phyloP scores from a whole-genome alignment of 1,139 yeast species.

The Saccharomycopsis crataegensis region DNA sequence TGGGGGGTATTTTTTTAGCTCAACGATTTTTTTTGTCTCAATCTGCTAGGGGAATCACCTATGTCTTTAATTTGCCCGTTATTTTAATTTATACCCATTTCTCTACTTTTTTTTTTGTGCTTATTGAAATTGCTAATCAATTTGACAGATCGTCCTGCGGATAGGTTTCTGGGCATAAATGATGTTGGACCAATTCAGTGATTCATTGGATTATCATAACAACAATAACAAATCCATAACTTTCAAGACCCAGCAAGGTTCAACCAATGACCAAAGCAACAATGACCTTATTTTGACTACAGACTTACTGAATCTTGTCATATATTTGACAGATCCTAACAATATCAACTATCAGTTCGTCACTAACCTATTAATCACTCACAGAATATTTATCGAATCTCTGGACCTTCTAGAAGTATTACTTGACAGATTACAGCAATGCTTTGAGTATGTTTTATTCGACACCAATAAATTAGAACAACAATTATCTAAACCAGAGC shows the following conservation, averaged over 20 bases:
- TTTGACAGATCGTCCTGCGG: too few species aligned
- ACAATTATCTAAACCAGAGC: slow-evolving; percentile 1
- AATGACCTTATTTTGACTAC: background rate
- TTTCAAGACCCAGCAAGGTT: background rate
- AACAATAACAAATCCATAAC: background rate
- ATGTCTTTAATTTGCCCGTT: too few species aligned
- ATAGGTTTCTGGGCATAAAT: too few species aligned
- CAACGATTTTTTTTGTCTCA: too few species aligned
- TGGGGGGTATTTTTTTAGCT: too few species aligned
- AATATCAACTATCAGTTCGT: slow-evolving; percentile 70
- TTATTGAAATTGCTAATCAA: too few species aligned
- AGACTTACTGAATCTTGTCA: slow-evolving; percentile 34
- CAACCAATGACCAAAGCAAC: background rate
- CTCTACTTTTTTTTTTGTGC: too few species aligned
- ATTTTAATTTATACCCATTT: too few species aligned
- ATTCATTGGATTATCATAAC: background rate
- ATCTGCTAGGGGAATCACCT: too few species aligned
- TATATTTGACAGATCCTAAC: slow-evolving; percentile 72
- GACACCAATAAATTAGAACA: slow-evolving; percentile 3
- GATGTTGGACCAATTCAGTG: too few species aligned
- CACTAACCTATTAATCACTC: slow-evolving; percentile 82
- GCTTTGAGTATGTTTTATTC: slow-evolving; percentile 37
- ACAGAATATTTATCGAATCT: slow-evolving; percentile 59
- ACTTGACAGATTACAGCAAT: slow-evolving; percentile 66
- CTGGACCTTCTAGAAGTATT: slow-evolving; percentile 53